phyloP scores from a whole-genome alignment of 768 basidiomycete species.

The Boletus rubropictus region DNA sequence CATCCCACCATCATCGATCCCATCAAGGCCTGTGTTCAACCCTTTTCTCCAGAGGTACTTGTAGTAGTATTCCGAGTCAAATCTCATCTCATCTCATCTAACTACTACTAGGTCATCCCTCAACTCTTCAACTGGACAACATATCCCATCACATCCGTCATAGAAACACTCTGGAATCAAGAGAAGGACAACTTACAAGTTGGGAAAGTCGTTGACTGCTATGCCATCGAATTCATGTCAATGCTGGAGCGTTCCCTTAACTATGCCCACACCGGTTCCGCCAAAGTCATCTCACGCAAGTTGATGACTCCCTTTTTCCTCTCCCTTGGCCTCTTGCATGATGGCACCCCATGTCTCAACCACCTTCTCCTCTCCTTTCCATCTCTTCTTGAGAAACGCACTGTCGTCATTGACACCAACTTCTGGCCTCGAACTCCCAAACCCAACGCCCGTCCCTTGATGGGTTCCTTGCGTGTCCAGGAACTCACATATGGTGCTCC shows the following conservation, averaged over 20 bases:
- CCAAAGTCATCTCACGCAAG: neutral
- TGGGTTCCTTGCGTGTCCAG: neutral
- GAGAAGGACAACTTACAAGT: neutral
- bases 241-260: constrained; percentile 4
- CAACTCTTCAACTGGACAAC: constrained; percentile 3
- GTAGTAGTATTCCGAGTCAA: too few species aligned
- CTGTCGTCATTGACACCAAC: neutral
- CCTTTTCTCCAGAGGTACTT: too few species aligned
- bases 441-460: neutral
- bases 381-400: neutral
- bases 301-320: neutral
- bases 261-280: constrained; percentile 4
- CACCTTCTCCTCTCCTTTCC: neutral
- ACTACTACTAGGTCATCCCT: constrained; percentile 3
- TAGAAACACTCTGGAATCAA: neutral
- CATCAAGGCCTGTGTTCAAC: neutral
- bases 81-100: too few species aligned
- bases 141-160: neutral
- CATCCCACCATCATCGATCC: constrained; percentile 2
- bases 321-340: neutral
- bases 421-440: neutral
- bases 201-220: neutral
- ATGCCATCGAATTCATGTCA: constrained; percentile 5
- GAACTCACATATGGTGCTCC: neutral
- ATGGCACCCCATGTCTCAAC: neutral